Evolutionary conservation across 1,284 basidiomycete genomes (phyloP).

Genomic region (Sporisorium scitamineum): DNA sequence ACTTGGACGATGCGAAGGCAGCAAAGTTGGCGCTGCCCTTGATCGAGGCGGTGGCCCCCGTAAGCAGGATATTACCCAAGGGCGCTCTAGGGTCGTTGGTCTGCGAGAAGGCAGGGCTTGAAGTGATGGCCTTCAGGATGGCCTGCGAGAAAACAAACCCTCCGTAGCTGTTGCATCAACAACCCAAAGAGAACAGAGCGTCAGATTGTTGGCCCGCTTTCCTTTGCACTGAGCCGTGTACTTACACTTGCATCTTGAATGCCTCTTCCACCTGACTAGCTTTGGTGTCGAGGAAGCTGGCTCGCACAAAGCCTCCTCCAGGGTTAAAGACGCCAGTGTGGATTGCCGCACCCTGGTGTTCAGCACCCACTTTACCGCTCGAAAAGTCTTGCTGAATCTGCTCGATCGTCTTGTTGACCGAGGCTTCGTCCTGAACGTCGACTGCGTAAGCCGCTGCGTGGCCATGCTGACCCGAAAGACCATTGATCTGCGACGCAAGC

Average conservation of each 20-base stretch:
- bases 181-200: not conserved
- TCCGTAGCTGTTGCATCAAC: slow-evolving; percentile 12
- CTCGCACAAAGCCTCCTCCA: slow-evolving; percentile 38
- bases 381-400: slow-evolving; percentile 33
- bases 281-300: slow-evolving; percentile 41
- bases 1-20: slow-evolving; percentile 48
- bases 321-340: slow-evolving; percentile 51
- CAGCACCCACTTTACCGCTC: slow-evolving; percentile 23
- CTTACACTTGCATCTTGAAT: slow-evolving; percentile 46
- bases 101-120: slow-evolving; percentile 15
- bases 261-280: slow-evolving; percentile 44
- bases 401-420: slow-evolving; percentile 24
- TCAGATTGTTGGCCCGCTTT: not conserved
- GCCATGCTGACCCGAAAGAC: slow-evolving; percentile 12
- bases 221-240: not conserved
- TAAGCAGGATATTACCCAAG: slow-evolving; percentile 37
- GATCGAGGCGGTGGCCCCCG: slow-evolving; percentile 52
- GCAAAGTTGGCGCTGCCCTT: slow-evolving; percentile 48
- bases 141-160: slow-evolving; percentile 46
- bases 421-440: slow-evolving; percentile 34
- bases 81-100: slow-evolving; percentile 9
- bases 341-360: slow-evolving; percentile 37
- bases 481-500: slow-evolving; percentile 42
- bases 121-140: slow-evolving; percentile 42
- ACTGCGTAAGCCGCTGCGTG: slow-evolving; percentile 40